phyloP scores from a whole-genome alignment of 2,329 filamentous ascomycete species.

The Pleochaeta shiraiana region DNA sequence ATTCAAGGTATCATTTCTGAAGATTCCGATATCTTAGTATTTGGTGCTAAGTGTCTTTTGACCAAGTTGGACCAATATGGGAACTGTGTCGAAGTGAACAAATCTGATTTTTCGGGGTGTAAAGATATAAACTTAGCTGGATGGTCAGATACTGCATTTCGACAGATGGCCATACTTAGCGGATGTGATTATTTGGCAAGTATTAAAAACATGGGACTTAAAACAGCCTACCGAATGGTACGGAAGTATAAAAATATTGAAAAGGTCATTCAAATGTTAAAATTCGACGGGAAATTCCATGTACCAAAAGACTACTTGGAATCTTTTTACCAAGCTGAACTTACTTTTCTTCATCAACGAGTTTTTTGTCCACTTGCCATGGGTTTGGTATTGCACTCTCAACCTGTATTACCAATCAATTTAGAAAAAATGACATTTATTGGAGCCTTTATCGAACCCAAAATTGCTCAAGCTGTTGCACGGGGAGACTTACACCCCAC shows the following conservation, averaged over 20 bases:
- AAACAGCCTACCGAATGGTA: conserved; percentile 79
- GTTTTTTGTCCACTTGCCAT: conserved; percentile 65
- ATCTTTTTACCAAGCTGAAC: conserved; percentile 65
- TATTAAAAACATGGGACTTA: conserved; percentile 69
- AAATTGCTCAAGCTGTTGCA: conserved; percentile 53
- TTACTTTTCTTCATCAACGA: conserved; percentile 85
- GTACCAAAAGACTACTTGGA: conserved; percentile 66
- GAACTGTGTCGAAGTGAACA: conserved; percentile 78
- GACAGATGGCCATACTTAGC: conserved; percentile 88
- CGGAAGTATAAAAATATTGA: conserved; percentile 81
- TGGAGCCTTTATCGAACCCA: conserved; percentile 46
- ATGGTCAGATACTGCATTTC: conserved; percentile 81
- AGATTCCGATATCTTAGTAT: conserved; percentile 89
- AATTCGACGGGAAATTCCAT: conserved; percentile 70
- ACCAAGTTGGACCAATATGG: conserved; percentile 93
- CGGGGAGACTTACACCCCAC: conserved; percentile 72
- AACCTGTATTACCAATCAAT: conserved; percentile 38
- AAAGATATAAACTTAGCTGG: conserved; percentile 74
- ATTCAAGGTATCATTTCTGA: conserved; percentile 83
- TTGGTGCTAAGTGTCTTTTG: conserved; percentile 72
- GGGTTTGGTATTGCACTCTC: conserved; percentile 53
- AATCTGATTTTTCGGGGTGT: conserved; percentile 71
- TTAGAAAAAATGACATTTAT: conserved; percentile 61
- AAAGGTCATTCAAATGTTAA: conserved; percentile 56
- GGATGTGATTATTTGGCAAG: conserved; percentile 90